Evolutionary conservation across 1,139 yeast species (phyloP).

Genomic region (Pichia norvegensis): DNA sequence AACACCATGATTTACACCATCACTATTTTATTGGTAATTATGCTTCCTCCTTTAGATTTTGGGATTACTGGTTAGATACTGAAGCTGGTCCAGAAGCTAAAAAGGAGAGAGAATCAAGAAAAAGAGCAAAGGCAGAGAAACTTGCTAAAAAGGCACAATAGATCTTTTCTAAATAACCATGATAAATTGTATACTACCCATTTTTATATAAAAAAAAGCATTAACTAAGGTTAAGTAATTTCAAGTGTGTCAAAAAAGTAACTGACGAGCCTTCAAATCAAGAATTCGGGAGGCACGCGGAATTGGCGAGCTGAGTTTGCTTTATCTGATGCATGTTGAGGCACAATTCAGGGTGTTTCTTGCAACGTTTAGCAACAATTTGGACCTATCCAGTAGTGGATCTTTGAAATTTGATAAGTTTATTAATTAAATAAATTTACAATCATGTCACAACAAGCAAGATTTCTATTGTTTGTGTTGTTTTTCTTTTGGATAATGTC

Average conservation of each 20-base stretch:
- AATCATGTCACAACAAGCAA: conserved; percentile 12
- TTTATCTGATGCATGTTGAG: no score
- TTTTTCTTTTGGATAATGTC: conserved; percentile 31
- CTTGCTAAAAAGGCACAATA: conserved; percentile 25
- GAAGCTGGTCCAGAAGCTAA: conserved; percentile 76
- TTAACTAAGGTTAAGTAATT: not conserved
- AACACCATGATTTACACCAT: conserved; percentile 95
- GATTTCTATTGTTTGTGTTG: conserved; percentile 27
- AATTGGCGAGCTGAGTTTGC: no score
- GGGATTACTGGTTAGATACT: conserved; percentile 79
- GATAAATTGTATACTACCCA: not conserved
- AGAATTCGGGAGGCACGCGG: no score
- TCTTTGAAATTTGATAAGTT: no score
- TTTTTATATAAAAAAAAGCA: not conserved
- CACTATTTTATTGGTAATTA: conserved; percentile 87
- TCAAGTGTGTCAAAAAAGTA: no score
- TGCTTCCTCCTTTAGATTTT: conserved; percentile 92
- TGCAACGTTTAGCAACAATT: no score
- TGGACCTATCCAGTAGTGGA: no score
- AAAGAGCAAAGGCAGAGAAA: conserved; percentile 45
- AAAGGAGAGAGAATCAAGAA: conserved; percentile 51
- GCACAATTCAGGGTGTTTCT: no score
- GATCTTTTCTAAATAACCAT: not conserved
- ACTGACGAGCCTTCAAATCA: no score
- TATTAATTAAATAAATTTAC: no score